These are phyloP conservation scores for Elongisporangium anandrum DNA, from an alignment of 352 stramenopile genomes.

Conservation along the genomic window DNA sequence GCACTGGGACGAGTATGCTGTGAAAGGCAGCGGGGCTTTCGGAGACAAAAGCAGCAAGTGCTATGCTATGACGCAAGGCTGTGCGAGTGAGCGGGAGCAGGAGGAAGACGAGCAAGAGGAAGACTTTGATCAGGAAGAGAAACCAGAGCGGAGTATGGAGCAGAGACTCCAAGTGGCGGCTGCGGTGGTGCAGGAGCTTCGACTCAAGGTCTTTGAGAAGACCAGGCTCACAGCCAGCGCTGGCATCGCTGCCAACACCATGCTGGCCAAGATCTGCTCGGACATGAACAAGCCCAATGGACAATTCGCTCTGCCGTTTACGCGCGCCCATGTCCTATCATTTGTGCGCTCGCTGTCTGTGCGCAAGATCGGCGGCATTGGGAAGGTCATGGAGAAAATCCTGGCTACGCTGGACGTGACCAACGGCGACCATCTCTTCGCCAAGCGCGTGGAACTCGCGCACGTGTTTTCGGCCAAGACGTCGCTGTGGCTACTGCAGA, in stretches of 20 bases:
- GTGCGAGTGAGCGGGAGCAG: conserved; percentile 3
- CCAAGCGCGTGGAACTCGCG: conserved; percentile 46
- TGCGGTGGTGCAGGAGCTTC: conserved; percentile 81
- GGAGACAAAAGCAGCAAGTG: neutral
- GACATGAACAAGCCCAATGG: conserved; percentile 97
- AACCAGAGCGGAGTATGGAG: neutral
- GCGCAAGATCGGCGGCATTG: conserved; percentile 94
- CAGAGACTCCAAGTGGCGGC: conserved; percentile 27
- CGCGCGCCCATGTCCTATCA: conserved; percentile 59
- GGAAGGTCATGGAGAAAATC: conserved; percentile 94
- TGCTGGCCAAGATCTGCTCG: conserved; percentile 95
- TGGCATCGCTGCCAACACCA: conserved; percentile 89
- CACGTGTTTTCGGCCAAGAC: conserved; percentile 70
- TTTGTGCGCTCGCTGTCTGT: conserved; percentile 89
- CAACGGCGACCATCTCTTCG: conserved; percentile 80
- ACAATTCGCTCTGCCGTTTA: conserved; percentile 88
- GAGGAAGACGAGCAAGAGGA: conserved; percentile 9
- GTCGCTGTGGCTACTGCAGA: conserved; percentile 66
- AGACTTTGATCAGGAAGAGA: conserved; percentile 1
- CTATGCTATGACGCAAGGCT: neutral
- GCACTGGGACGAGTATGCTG: conserved; percentile 48
- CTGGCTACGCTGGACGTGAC: conserved; percentile 79
- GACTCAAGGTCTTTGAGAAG: conserved; percentile 66
- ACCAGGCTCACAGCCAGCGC: conserved; percentile 94
- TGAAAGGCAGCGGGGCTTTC: neutral